These are phyloP conservation scores for Rubroshorea leprosula DNA, from an alignment of 345 rosid genomes.

Conservation along the genomic window DNA sequence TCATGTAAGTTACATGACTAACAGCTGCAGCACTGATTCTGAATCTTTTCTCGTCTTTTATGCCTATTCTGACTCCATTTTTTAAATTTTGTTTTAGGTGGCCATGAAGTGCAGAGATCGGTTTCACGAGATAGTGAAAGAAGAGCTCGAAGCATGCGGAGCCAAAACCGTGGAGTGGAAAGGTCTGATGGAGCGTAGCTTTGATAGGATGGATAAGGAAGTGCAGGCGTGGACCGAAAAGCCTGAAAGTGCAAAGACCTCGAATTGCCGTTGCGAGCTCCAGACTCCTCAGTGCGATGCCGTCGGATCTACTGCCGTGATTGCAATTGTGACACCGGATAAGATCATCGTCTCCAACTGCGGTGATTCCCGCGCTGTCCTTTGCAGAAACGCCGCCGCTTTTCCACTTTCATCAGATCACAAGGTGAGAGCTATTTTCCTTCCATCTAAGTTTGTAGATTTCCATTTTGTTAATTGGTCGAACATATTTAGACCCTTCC, in stretches of 20 bases:
- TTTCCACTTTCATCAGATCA: constrained; percentile 59
- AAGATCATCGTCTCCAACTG: constrained; percentile 56
- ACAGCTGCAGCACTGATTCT: neutral
- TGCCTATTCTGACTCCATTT: neutral
- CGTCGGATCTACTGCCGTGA: constrained; percentile 68
- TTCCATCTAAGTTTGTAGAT: no score
- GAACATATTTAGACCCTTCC: neutral
- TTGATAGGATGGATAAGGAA: constrained; percentile 50
- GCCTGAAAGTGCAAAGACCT: constrained; percentile 13
- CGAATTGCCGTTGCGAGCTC: constrained; percentile 56
- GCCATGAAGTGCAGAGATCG: constrained; percentile 58
- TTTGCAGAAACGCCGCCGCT: constrained; percentile 50
- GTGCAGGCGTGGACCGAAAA: constrained; percentile 23
- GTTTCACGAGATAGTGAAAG: constrained; percentile 49
- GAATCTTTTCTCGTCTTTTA: neutral
- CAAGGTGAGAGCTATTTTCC: no score
- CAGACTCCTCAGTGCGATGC: constrained; percentile 62
- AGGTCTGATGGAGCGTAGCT: constrained; percentile 43
- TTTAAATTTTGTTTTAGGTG: constrained; percentile 30
- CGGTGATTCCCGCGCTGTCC: constrained; percentile 76
- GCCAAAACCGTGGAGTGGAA: constrained; percentile 42
- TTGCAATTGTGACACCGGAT: constrained; percentile 47
- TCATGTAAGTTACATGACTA: constrained; percentile 38
- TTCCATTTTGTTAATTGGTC: no score
- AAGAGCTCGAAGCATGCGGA: constrained; percentile 28